Conservation (phyloP, 2,329 filamentous ascomycete species). For the Hypomyces perniciosus region DNA sequence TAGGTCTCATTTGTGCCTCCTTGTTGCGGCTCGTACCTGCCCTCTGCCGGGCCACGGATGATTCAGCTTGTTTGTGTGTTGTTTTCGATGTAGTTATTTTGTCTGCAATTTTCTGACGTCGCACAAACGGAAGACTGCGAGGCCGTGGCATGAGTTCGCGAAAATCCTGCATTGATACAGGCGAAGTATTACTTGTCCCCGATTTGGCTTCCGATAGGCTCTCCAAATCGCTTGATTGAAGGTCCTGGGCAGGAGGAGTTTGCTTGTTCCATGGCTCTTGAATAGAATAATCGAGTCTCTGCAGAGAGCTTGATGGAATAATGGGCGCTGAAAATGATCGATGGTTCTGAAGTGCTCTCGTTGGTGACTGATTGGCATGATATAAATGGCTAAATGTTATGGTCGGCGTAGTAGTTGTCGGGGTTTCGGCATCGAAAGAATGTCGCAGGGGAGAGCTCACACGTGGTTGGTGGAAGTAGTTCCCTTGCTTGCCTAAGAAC, state of each 20-base stretch:
- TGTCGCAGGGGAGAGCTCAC: conserved; percentile 24
- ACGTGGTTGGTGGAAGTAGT: conserved; percentile 17
- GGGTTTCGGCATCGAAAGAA: conserved; percentile 11
- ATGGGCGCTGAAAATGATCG: conserved; percentile 4
- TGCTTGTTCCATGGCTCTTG: not conserved
- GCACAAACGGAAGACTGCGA: conserved; percentile 25
- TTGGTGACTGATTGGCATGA: not conserved
- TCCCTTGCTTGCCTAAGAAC: conserved; percentile 13
- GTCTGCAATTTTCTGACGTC: not conserved
- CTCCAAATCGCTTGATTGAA: not conserved
- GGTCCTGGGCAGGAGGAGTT: not conserved
- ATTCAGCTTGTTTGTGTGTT: not conserved
- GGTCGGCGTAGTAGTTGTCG: not conserved
- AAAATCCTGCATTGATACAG: conserved; percentile 15
- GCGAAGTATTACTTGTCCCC: not conserved
- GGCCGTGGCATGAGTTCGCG: conserved; percentile 26
- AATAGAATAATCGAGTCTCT: not conserved
- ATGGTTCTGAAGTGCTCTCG: not conserved
- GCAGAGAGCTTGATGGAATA: not conserved
- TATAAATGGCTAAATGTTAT: not conserved
- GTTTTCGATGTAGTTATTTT: not conserved
- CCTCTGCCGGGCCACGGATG: not conserved
- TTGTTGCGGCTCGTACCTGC: too few species aligned
- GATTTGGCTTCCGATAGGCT: not conserved
- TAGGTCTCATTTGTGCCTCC: not conserved